phyloP scores from a whole-genome alignment of 2,329 filamentous ascomycete genomes.

The Xylariales sp. region DNA sequence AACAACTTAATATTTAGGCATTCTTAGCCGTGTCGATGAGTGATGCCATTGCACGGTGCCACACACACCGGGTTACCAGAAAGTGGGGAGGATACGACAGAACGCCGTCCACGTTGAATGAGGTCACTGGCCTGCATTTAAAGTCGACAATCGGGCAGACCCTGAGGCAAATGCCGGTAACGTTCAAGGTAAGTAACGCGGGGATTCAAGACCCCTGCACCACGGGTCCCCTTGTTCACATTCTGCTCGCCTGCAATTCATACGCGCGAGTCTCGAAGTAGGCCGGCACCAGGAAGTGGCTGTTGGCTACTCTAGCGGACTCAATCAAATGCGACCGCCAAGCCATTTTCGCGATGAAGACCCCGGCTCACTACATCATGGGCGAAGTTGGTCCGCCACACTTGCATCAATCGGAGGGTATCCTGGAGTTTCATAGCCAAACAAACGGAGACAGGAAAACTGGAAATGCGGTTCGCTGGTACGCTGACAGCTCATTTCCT shows the following conservation, averaged over 20 bases:
- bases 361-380: slow-evolving; percentile 9
- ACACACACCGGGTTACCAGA: too few species aligned
- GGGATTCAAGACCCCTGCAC: too few species aligned
- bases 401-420: slow-evolving; percentile 6
- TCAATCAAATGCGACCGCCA: neutral
- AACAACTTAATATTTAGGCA: slow-evolving; percentile 3
- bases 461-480: neutral
- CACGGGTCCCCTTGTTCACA: too few species aligned
- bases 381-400: neutral
- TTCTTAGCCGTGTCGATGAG: slow-evolving; percentile 1
- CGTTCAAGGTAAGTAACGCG: too few species aligned
- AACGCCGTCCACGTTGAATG: neutral
- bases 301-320: too few species aligned
- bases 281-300: too few species aligned
- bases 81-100: slow-evolving; percentile 6
- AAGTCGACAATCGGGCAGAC: neutral
- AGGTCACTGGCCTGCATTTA: slow-evolving; percentile 9
- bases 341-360: neutral
- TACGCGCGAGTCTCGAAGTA: too few species aligned
- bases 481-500: slow-evolving; percentile 4
- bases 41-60: slow-evolving; percentile 2
- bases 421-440: neutral
- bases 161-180: too few species aligned
- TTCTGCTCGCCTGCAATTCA: too few species aligned
- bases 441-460: slow-evolving; percentile 7